phyloP scores from a whole-genome alignment of 2,329 filamentous ascomycete genomes.

The Fusarium torulosum region DNA sequence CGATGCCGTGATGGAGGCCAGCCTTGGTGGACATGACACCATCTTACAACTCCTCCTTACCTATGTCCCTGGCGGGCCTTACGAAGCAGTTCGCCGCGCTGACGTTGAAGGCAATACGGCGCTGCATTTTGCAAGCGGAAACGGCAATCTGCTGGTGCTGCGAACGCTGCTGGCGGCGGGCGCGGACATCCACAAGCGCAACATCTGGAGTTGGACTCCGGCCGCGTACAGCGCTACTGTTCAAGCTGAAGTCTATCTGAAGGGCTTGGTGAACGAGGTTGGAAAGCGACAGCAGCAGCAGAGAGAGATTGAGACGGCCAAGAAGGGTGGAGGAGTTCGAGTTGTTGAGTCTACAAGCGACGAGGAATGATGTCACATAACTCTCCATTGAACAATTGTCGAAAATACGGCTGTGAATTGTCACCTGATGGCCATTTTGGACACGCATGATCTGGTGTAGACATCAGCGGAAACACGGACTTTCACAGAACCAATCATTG shows the following conservation, averaged over 20 bases:
- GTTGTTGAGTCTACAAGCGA: constrained; percentile 59
- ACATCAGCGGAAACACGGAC: background rate
- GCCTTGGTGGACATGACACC: constrained; percentile 71
- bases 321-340: constrained; percentile 59
- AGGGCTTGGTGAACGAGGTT: constrained; percentile 78
- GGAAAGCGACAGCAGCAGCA: constrained; percentile 66
- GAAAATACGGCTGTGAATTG: background rate
- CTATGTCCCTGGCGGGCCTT: constrained; percentile 67
- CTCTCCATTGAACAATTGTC: background rate
- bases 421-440: background rate
- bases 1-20: constrained; percentile 78
- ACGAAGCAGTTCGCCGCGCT: constrained; percentile 65
- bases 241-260: constrained; percentile 87
- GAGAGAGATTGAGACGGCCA: constrained; percentile 55
- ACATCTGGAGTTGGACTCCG: constrained; percentile 84
- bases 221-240: constrained; percentile 86
- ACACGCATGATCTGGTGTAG: background rate
- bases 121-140: constrained; percentile 86
- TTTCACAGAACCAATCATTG: constrained; percentile 5
- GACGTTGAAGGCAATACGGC: constrained; percentile 87
- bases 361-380: constrained; percentile 42
- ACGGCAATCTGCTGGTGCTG: constrained; percentile 82
- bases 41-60: constrained; percentile 74
- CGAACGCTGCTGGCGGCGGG: constrained; percentile 83
- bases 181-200: constrained; percentile 78